Conservation (phyloP, 2,329 filamentous ascomycete species). For the Chrysoporthe austroafricana region DNA sequence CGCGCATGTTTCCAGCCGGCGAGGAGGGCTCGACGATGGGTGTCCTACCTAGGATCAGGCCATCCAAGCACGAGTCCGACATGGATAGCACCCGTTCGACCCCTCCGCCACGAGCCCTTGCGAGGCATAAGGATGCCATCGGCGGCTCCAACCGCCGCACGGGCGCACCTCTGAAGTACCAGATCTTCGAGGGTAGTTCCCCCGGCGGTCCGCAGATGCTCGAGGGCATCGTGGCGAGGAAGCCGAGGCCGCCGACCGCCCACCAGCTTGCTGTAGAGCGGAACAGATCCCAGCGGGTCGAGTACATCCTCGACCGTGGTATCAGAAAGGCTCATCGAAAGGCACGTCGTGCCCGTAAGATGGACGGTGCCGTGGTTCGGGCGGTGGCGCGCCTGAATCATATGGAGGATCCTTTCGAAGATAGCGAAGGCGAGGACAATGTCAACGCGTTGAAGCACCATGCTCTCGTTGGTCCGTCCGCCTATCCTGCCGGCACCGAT, state of each 20-base stretch:
- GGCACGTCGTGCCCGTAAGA: conserved; percentile 55
- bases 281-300: conserved; percentile 78
- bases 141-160: conserved; percentile 46
- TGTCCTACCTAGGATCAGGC: conserved; percentile 65
- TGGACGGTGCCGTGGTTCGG: conserved; percentile 68
- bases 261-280: conserved; percentile 82
- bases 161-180: conserved; percentile 59
- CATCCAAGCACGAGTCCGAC: conserved; percentile 64
- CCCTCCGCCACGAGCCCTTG: conserved; percentile 50
- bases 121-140: conserved; percentile 40
- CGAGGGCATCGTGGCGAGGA: conserved; percentile 60
- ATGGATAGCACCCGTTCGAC: conserved; percentile 57
- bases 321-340: conserved; percentile 68
- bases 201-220: conserved; percentile 57
- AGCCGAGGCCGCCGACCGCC: conserved; percentile 76
- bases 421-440: conserved; percentile 64
- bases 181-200: conserved; percentile 64
- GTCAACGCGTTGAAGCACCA: conserved; percentile 38
- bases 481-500: conserved; percentile 26
- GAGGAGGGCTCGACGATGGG: conserved; percentile 58
- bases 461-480: conserved; percentile 30
- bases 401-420: conserved; percentile 59
- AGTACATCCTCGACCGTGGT: conserved; percentile 78
- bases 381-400: conserved; percentile 66
- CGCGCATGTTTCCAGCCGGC: conserved; percentile 34